These are phyloP conservation scores for Acanthamoeba royreba DNA, from an alignment of 208 protist species.

Conservation along the genomic window DNA sequence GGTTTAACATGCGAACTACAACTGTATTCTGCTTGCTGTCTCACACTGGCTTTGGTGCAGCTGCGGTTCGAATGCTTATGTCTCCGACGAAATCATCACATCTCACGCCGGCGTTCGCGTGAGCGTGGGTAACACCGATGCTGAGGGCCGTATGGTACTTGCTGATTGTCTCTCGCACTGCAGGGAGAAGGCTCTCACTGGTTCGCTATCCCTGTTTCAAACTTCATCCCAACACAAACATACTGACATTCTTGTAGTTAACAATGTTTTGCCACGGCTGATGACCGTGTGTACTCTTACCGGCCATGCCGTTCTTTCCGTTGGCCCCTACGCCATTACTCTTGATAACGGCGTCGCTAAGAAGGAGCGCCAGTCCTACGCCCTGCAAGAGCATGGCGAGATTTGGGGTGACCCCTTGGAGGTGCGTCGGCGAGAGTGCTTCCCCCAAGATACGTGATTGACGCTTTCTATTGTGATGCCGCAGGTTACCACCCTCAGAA, in stretches of 20 bases:
- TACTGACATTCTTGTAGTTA: too few species aligned
- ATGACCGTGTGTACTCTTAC: constrained; percentile 47
- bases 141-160: constrained; percentile 57
- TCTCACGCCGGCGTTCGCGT: constrained; percentile 47
- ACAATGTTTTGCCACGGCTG: neutral
- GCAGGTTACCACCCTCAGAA: neutral
- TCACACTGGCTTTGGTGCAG: neutral
- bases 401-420: constrained; percentile 30
- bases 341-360: constrained; percentile 49
- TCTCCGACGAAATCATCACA: constrained; percentile 54
- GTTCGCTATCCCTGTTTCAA: neutral
- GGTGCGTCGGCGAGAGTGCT: too few species aligned
- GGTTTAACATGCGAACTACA: too few species aligned
- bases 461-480: too few species aligned
- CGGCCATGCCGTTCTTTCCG: constrained; percentile 27
- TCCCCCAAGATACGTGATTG: too few species aligned
- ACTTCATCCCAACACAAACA: too few species aligned
- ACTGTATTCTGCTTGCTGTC: too few species aligned
- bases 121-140: constrained; percentile 56
- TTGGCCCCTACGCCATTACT: constrained; percentile 12
- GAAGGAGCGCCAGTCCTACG: neutral
- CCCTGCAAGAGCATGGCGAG: neutral
- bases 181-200: neutral
- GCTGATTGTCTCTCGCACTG: constrained; percentile 45
- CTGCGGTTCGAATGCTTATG: constrained; percentile 44